Evolutionary conservation across 2,329 filamentous ascomycete species (phyloP), one percentile per base, ranked within the genome.

Genomic region (Fusarium torreyae): DNA sequence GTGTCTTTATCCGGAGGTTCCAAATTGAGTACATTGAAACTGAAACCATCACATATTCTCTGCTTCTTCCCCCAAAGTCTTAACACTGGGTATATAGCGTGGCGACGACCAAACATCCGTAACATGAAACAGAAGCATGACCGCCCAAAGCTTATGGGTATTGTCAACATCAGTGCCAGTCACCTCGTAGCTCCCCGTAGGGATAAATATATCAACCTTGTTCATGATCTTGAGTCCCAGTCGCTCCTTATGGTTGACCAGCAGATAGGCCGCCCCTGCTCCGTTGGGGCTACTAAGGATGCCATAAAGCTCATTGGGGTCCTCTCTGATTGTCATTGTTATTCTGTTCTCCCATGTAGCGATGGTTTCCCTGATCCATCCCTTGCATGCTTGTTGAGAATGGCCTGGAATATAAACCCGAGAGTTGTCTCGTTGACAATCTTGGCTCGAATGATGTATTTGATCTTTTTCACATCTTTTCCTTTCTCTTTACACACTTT

Each of bases 281-380:
- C 63, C 63, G 13, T 66, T 50, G 20, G 54, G 59, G 28, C 39
- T 63, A n/a, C 59, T 59, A 4, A 66, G 50, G 20, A 66, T 26
- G 22, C 38, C 49, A 14, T 36, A 39, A 14, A 65, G 61, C 31
- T 55, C 54, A 7, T 58, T 31, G 8, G 22, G 26, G 26, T 62
- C 26, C 10, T 52, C 26, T 3, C 34, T 24, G 7, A 20, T 44
- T 17, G 39, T 45, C 13, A 62, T 34, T 14, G 53, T 62, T 20
- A 62, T 34, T 7, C 46, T 31, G 15, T 62, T 10, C n/a, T 28
- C 24, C 58, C 58, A 62, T 15, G 28, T 52, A 9, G 52, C 53
- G 14, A 62, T 62, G 1, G 26, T 57, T 43, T 52, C 22, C 52
- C 46, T 28, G 22, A 24, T 24, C 22, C 24, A 20, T 28, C 36